Evolutionary conservation across 176 grass and related monocot genomes (phyloP), one percentile per base, ranked within the genome.

Genomic region (Bromus sterilis): DNA sequence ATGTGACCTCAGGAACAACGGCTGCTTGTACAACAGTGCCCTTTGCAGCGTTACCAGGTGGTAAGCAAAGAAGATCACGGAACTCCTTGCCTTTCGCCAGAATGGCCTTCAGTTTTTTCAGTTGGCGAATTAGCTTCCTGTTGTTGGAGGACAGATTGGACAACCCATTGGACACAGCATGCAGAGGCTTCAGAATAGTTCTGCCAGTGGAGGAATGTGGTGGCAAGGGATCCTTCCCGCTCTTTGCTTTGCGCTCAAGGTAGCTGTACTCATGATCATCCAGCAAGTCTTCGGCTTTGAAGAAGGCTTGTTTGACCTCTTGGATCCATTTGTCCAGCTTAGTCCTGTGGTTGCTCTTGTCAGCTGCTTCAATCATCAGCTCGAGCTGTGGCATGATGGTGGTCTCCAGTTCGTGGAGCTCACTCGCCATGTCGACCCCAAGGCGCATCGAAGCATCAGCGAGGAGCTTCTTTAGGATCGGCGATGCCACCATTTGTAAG

Each of bases 401-500:
- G 24, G 18, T 68, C 71, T 81, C 85, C 9, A 87, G 36, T 0
- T 76, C 20, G 20, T 59, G 42, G 20, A 81, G 58, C 71, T 87
- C 71, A 1, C n/a, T 11, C 0, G 28, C 35, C 60, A 87, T 67
- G 61, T 87, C 46, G 2, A 69, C 14, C 0, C 48, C 61, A 1
- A 87, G 60, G 46, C 69, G 28, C 10, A 0, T 51, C 18, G 48
- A 21, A 51, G 18, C 0, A 21, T 21, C 48, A 51, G 35, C 0
- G 9, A 82, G 11, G 9, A 87, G 78, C 48, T 82, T 76, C 0
- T 33, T 87, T 8, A 77, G 0, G 4, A 77, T 29, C 0, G 85
- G 78, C 0, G 78, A 82, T 56, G 37, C 70, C 4, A 1, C 44
- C 85, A 46, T 82, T 9, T 39, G 28, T 48, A 81, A 40, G 2